phyloP scores from a whole-genome alignment of 1,139 yeast species.

The Pichia sp. region DNA sequence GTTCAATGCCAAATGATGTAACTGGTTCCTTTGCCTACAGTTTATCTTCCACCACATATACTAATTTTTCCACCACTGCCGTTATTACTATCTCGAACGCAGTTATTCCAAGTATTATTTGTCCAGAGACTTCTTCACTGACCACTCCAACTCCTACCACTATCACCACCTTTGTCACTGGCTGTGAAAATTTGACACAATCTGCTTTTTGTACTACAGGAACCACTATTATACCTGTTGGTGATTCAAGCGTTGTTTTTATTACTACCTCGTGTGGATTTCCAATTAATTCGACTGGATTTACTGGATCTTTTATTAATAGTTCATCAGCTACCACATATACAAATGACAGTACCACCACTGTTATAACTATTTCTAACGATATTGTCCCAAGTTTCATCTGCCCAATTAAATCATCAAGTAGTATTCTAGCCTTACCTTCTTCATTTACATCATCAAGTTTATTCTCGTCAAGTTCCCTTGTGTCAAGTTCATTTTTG shows the following conservation, averaged over 20 bases:
- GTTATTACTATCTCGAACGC: neutral
- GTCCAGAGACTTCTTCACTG: neutral
- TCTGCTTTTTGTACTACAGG: slow-evolving; percentile 7
- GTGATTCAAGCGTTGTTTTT: slow-evolving; percentile 1
- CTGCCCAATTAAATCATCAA: slow-evolving; percentile 3
- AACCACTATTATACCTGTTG: slow-evolving; percentile 3
- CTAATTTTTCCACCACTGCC: neutral
- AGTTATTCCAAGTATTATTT: neutral
- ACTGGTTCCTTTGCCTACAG: neutral
- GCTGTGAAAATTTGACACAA: slow-evolving; percentile 4
- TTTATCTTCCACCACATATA: neutral
- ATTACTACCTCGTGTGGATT: slow-evolving; percentile 12
- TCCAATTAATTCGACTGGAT: neutral
- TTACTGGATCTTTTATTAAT: slow-evolving; percentile 12
- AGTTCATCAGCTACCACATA: slow-evolving; percentile 3
- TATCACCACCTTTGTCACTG: slow-evolving; percentile 4
- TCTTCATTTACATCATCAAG: too few species aligned
- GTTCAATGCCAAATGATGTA: neutral
- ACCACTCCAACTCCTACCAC: neutral
- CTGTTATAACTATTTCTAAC: slow-evolving; percentile 10
- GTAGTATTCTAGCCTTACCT: too few species aligned
- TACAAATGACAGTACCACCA: neutral
- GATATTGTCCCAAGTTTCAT: slow-evolving; percentile 9
- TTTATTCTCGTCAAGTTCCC: too few species aligned
- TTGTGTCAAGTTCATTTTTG: too few species aligned